phyloP scores from a whole-genome alignment of 164 flowering plant genomes.

The Umbilicus rupestris region DNA sequence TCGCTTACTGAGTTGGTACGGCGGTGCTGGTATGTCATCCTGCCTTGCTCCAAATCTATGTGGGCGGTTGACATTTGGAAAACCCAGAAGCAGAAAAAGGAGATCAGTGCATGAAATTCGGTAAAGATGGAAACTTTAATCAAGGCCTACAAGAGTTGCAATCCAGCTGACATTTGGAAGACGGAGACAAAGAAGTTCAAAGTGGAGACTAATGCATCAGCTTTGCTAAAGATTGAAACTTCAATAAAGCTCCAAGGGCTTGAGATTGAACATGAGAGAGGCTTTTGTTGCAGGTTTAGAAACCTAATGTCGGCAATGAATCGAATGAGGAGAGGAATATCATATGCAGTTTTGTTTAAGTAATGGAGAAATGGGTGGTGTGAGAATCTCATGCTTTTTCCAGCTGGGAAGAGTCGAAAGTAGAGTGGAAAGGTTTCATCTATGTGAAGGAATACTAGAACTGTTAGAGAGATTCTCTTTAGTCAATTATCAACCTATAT shows the following conservation, averaged over 20 bases:
- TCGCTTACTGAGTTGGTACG: slow-evolving; percentile 17
- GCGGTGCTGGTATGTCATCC: slow-evolving; percentile 9
- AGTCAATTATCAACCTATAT: too few species aligned
- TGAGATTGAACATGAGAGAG: neutral
- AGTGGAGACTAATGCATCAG: neutral
- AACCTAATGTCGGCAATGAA: neutral
- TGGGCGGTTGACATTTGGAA: slow-evolving; percentile 22
- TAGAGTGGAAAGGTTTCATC: neutral
- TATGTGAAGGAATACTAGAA: too few species aligned
- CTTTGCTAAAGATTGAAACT: neutral
- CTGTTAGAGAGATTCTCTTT: too few species aligned
- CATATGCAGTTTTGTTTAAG: neutral
- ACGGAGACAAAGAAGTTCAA: neutral
- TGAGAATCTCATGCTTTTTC: slow-evolving; percentile 8
- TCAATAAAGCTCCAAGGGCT: neutral
- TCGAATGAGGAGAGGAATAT: neutral
- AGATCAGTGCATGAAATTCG: slow-evolving; percentile 2
- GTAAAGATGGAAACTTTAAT: neutral
- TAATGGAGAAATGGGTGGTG: slow-evolving; percentile 2
- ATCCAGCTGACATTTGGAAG: neutral
- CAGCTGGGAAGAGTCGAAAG: slow-evolving; percentile 5
- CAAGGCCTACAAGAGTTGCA: neutral
- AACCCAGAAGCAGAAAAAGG: slow-evolving; percentile 8
- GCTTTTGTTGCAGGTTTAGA: too few species aligned
- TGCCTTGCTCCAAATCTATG: slow-evolving; percentile 37